phyloP scores from a whole-genome alignment of 768 basidiomycete genomes.

The Hericium coralloides region DNA sequence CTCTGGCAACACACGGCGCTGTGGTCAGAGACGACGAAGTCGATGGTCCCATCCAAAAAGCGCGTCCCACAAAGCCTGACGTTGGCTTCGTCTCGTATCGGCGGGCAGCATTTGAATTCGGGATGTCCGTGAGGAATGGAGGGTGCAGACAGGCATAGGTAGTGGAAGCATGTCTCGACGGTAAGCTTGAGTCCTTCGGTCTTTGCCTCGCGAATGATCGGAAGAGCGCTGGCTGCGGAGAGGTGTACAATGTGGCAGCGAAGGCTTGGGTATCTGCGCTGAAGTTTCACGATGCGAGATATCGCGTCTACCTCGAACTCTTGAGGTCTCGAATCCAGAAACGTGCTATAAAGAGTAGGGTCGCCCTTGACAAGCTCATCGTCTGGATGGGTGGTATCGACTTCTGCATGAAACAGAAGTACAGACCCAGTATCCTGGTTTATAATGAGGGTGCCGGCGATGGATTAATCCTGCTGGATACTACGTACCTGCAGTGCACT shows the following conservation, averaged over 20 bases:
- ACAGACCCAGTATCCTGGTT: constrained; percentile 56
- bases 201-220: constrained; percentile 62
- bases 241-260: constrained; percentile 95
- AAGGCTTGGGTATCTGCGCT: constrained; percentile 51
- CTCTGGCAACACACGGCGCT: constrained; percentile 78
- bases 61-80: constrained; percentile 73
- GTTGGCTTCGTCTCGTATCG: constrained; percentile 71
- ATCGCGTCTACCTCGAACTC: constrained; percentile 78
- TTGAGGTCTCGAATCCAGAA: constrained; percentile 78
- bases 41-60: constrained; percentile 76
- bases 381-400: constrained; percentile 37
- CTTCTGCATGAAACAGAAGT: constrained; percentile 90
- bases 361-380: constrained; percentile 24
- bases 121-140: constrained; percentile 68
- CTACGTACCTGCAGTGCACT: constrained; percentile 54
- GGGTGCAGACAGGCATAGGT: constrained; percentile 70
- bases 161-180: constrained; percentile 98
- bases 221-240: constrained; percentile 77
- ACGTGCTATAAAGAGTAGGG: constrained; percentile 63
- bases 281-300: constrained; percentile 59
- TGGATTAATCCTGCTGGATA: not conserved
- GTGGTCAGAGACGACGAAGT: constrained; percentile 94
- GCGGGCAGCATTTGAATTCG: constrained; percentile 96
- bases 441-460: not conserved
- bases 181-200: constrained; percentile 61